These are phyloP conservation scores for Cyclotella sp. DNA, from an alignment of 108 stramenopile genomes.

Conservation along the genomic window DNA sequence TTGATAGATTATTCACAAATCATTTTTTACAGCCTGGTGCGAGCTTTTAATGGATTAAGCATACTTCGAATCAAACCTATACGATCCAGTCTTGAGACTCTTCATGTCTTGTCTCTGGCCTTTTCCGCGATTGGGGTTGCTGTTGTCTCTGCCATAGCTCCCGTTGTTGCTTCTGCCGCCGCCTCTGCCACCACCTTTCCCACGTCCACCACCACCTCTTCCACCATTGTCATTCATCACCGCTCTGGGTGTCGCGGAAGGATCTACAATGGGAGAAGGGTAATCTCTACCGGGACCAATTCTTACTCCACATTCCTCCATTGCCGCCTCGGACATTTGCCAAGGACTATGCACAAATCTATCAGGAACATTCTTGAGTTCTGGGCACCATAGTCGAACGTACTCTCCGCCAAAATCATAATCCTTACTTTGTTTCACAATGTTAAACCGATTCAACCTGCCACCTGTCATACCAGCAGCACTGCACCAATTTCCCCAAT, in stretches of 20 bases:
- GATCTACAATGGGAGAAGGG: constrained; percentile 79
- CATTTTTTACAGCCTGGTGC: too few species aligned
- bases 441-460: constrained; percentile 92
- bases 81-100: constrained; percentile 70
- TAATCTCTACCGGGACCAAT: constrained; percentile 80
- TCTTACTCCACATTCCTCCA: constrained; percentile 70
- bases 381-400: constrained; percentile 95
- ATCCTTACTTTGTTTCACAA: constrained; percentile 94
- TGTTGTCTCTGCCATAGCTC: constrained; percentile 29
- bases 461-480: constrained; percentile 92
- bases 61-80: constrained; percentile 39
- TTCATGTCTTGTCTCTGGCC: constrained; percentile 87
- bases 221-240: constrained; percentile 42
- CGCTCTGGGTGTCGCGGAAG: constrained; percentile 48
- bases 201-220: constrained; percentile 25
- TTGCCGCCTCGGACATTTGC: constrained; percentile 86
- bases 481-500: constrained; percentile 96
- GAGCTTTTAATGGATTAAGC: too few species aligned
- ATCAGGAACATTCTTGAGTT: constrained; percentile 83
- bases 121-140: constrained; percentile 67
- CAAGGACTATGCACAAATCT: constrained; percentile 85
- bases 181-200: constrained; percentile 30
- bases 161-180: constrained; percentile 28
- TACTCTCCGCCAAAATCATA: constrained; percentile 96
- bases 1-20: too few species aligned